Evolutionary conservation across 108 stramenopile genomes (phyloP).

Genomic region (Tribonema minus): DNA sequence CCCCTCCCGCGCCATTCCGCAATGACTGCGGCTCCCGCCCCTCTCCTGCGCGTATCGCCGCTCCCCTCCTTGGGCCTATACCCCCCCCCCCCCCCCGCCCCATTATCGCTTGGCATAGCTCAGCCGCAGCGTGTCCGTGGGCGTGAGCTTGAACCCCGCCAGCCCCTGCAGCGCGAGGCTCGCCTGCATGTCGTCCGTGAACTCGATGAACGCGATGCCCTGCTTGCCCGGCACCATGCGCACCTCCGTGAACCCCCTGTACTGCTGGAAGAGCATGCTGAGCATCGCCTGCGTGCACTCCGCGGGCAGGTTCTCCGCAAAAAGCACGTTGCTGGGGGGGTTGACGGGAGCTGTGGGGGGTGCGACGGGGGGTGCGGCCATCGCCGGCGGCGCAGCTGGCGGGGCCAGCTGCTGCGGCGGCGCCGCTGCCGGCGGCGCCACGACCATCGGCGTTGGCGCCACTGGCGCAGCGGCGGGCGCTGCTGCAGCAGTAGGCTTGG

Average conservation of each 20-base stretch:
- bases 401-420: neutral
- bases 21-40: neutral
- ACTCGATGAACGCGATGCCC: conserved; percentile 84
- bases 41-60: neutral
- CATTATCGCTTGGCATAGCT: neutral
- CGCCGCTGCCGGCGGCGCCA: neutral
- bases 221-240: conserved; percentile 61
- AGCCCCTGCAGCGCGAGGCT: conserved; percentile 74
- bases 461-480: neutral
- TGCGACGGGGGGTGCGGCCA: conserved; percentile 1
- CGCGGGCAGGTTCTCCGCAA: conserved; percentile 42
- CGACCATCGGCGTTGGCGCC: neutral
- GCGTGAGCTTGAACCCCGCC: conserved; percentile 82
- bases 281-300: conserved; percentile 87
- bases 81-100: neutral
- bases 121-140: conserved; percentile 66
- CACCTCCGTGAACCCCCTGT: conserved; percentile 79
- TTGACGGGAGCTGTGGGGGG: neutral
- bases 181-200: conserved; percentile 75
- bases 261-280: conserved; percentile 83
- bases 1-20: too few species aligned
- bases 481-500: neutral
- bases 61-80: neutral
- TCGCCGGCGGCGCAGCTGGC: neutral
- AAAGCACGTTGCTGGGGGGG: conserved; percentile 38